Conservation (phyloP, 768 basidiomycete species). For the Termitomyces sp. region DNA sequence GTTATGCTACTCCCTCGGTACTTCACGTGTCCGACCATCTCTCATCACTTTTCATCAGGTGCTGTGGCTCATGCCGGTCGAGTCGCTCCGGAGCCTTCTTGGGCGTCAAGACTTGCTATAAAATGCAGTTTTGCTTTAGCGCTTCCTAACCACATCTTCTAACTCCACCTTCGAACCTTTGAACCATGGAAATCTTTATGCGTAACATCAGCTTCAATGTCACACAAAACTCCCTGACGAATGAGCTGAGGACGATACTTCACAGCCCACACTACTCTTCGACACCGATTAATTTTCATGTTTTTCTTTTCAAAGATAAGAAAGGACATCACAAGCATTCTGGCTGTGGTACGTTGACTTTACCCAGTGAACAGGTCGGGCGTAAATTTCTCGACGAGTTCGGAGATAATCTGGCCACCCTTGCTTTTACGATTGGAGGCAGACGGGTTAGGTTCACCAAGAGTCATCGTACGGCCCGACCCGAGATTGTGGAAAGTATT, state of each 20-base stretch:
- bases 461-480: slow-evolving; percentile 21
- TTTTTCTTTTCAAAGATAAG: slow-evolving; percentile 39
- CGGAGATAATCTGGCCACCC: slow-evolving; percentile 17
- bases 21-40: not conserved
- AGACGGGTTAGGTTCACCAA: slow-evolving; percentile 25
- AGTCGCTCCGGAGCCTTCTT: not conserved
- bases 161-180: slow-evolving; percentile 3
- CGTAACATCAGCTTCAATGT: slow-evolving; percentile 25
- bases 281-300: slow-evolving; percentile 45
- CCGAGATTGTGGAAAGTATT: slow-evolving; percentile 33
- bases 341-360: slow-evolving; percentile 41
- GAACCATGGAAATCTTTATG: slow-evolving; percentile 37
- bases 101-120: not conserved
- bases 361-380: slow-evolving; percentile 37
- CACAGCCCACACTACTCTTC: slow-evolving; percentile 35
- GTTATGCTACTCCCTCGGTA: not conserved
- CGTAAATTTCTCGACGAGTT: slow-evolving; percentile 36
- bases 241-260: slow-evolving; percentile 35
- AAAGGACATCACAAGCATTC: slow-evolving; percentile 22
- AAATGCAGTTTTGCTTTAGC: not conserved
- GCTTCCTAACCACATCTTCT: slow-evolving; percentile 4
- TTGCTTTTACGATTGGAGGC: slow-evolving; percentile 22
- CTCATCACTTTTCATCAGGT: not conserved
- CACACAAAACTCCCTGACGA: slow-evolving; percentile 23
- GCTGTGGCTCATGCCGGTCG: not conserved